These are phyloP conservation scores for Nicotiana benthamiana DNA, from an alignment of 257 asterid genomes.

Conservation along the genomic window DNA sequence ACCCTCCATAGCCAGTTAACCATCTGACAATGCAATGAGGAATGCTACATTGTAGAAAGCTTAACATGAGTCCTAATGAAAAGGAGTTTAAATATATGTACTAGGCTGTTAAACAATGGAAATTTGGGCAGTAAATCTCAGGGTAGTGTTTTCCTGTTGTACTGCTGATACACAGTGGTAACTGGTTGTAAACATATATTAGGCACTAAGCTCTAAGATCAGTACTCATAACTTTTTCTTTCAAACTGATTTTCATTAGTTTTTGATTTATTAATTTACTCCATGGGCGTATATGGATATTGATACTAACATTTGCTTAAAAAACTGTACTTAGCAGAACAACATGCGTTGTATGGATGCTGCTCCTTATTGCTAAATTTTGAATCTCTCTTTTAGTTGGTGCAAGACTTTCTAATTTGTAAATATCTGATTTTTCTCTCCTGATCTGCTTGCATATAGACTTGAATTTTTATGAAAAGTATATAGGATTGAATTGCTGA, in stretches of 20 bases:
- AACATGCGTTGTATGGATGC: background rate
- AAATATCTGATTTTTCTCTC: background rate
- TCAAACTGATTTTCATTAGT: background rate
- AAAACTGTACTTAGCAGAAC: background rate
- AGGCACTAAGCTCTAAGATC: background rate
- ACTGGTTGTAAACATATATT: background rate
- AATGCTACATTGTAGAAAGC: background rate
- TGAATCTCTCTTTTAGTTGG: background rate
- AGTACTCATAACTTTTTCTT: background rate
- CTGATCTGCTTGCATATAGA: background rate
- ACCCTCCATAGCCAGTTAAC: too few relatives aligned
- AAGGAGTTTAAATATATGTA: background rate
- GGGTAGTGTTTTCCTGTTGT: background rate
- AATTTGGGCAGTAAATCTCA: background rate
- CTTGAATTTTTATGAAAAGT: background rate
- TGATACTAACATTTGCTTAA: background rate
- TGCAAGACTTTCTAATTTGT: background rate
- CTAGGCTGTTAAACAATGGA: background rate
- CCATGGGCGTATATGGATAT: background rate
- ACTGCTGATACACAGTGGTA: background rate
- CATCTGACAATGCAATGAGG: too few relatives aligned
- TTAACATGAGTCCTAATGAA: background rate
- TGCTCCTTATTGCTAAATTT: background rate
- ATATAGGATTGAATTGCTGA: background rate
- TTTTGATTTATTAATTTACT: background rate